Percentiles rank a stretch among this genome's conserved stretches.
Conservation (phyloP, 2,329 filamentous ascomycete genomes). For the Camillea tinctor region DNA sequence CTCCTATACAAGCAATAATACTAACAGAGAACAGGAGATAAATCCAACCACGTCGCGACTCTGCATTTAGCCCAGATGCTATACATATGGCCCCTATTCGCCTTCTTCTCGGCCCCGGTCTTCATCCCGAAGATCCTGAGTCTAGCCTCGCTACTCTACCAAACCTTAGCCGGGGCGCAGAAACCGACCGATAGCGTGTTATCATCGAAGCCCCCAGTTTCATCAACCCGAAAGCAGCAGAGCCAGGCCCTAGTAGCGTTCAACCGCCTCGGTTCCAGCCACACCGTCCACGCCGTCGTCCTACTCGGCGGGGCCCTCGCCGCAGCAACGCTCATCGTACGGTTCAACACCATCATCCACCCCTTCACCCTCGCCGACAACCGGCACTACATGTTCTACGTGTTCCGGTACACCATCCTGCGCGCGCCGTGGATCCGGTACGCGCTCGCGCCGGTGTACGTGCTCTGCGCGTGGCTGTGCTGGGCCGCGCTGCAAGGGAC, state of each 20-base stretch:
- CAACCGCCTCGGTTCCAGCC: conserved; percentile 32
- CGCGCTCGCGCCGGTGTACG: conserved; percentile 67
- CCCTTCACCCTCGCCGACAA: conserved; percentile 97
- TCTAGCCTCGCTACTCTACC: conserved; percentile 22
- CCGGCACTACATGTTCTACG: conserved; percentile 94
- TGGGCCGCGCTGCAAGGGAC: conserved; percentile 60
- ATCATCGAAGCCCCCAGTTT: not conserved
- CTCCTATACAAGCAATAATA: not conserved
- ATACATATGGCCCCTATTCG: conserved; percentile 88
- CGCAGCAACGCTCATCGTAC: conserved; percentile 52
- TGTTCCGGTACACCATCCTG: conserved; percentile 81
- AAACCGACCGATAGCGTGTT: not conserved
- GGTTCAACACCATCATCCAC: conserved; percentile 89
- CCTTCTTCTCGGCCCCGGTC: conserved; percentile 86
- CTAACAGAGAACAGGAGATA: conserved; percentile 65
- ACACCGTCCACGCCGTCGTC: conserved; percentile 34
- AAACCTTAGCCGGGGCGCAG: not conserved
- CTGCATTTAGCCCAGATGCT: conserved; percentile 90
- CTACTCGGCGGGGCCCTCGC: conserved; percentile 37
- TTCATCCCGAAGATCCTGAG: conserved; percentile 54
- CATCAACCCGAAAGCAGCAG: not conserved
- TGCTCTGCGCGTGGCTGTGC: conserved; percentile 65
- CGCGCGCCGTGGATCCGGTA: conserved; percentile 64
- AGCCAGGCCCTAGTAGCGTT: conserved; percentile 11
- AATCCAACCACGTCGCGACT: conserved; percentile 88